Conservation (phyloP, 1,284 basidiomycete genomes). For the Inonotus obliquus region DNA sequence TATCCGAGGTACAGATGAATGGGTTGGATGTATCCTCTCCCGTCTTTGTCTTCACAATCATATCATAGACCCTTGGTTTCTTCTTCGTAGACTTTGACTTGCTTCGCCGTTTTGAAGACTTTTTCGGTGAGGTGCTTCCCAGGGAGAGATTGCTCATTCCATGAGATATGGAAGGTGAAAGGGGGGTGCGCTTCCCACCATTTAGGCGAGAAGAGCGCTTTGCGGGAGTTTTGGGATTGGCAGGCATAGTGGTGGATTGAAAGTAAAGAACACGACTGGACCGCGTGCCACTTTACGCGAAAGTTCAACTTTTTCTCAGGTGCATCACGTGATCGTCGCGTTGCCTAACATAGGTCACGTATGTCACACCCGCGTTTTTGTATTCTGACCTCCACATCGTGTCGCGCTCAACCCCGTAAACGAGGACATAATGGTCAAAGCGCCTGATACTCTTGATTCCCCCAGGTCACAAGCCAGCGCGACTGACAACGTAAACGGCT, state of each 20-base stretch:
- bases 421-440: slow-evolving; percentile 11
- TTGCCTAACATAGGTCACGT: neutral
- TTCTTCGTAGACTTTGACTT: slow-evolving; percentile 23
- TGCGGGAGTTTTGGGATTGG: slow-evolving; percentile 57
- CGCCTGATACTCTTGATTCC: neutral
- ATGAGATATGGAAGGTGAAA: slow-evolving; percentile 60
- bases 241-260: slow-evolving; percentile 25
- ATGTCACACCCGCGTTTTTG: slow-evolving; percentile 8
- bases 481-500: neutral
- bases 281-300: slow-evolving; percentile 1
- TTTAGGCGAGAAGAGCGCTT: slow-evolving; percentile 60
- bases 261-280: neutral
- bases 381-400: neutral
- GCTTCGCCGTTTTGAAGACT: slow-evolving; percentile 22
- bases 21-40: slow-evolving; percentile 58
- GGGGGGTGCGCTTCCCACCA: slow-evolving; percentile 66
- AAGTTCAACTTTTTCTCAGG: neutral
- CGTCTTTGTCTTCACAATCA: slow-evolving; percentile 23
- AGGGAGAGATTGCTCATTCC: slow-evolving; percentile 45
- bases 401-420: neutral
- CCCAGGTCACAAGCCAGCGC: neutral
- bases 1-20: slow-evolving; percentile 38
- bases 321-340: neutral
- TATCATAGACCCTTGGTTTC: slow-evolving; percentile 4
- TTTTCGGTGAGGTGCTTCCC: slow-evolving; percentile 29